Evolutionary conservation across 768 basidiomycete genomes (phyloP), one percentile per base, ranked within the genome.

Genomic region (Udeniomyces megalosporus): DNA sequence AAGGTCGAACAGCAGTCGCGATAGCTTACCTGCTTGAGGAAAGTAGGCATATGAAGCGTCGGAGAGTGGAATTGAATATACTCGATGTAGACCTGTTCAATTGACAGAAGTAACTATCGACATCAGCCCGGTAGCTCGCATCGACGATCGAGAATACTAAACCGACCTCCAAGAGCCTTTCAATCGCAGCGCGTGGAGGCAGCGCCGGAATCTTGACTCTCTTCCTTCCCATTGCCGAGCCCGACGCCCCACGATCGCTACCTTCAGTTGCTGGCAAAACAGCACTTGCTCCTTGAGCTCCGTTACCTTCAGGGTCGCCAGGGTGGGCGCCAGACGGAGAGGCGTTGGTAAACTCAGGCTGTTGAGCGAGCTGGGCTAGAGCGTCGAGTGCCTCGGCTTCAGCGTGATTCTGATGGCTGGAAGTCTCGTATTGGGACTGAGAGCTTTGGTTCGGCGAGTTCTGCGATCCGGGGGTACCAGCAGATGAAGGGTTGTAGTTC

Each of bases 81-180:
- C 64, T 74, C 71, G 42, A 73, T 70, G 68, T 73, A 74, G 6
- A 73, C 73, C n/a, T n/a, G n/a, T n/a, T n/a, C n/a, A n/a, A n/a
- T n/a, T n/a, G n/a, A n/a, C n/a, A n/a, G n/a, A n/a, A n/a, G n/a
- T n/a, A n/a, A n/a, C n/a, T n/a, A n/a, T n/a, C n/a, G n/a, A n/a
- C n/a, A n/a, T n/a, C n/a, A n/a, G n/a, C n/a, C n/a, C n/a, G n/a
- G n/a, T n/a, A n/a, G n/a, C n/a, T n/a, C n/a, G n/a, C n/a, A n/a
- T n/a, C n/a, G n/a, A n/a, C n/a, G n/a, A n/a, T n/a, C n/a, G n/a
- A n/a, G n/a, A n/a, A n/a, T n/a, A n/a, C n/a, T n/a, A n/a, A n/a
- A n/a, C n/a, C n/a, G n/a, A n/a, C n/a, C 46, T 72, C 71, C 5
- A 74, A 69, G 26, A 74, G 67, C 15, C 71, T 53, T 61, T 74